A percentile compares a stretch with the other conserved stretches of the same genome.
phyloP scores from a whole-genome alignment of 176 grass and related monocot genomes.

The Dendrocalamus sinicus region DNA sequence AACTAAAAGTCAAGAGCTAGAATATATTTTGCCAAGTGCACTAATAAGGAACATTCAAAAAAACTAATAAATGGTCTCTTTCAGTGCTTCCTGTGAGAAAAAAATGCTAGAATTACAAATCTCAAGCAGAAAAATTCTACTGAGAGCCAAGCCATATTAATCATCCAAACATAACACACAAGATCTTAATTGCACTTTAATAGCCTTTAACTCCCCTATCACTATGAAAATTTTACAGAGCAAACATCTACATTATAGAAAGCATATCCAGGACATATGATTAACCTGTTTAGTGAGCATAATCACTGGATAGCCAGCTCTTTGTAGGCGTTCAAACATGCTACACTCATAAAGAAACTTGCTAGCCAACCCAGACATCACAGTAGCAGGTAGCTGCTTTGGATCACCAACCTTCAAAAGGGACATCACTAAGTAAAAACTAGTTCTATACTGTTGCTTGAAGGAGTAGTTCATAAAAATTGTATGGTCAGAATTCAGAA shows the following conservation, averaged over 20 bases:
- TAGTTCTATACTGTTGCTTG: conserved; percentile 28
- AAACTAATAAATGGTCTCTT: neutral
- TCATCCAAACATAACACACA: conserved; percentile 15
- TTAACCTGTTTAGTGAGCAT: conserved; percentile 95
- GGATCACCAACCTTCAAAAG: conserved; percentile 94
- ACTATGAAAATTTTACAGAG: conserved; percentile 7
- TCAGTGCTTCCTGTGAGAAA: conserved; percentile 3
- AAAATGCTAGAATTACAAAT: conserved; percentile 14
- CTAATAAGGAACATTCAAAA: neutral
- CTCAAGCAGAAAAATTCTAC: conserved; percentile 10
- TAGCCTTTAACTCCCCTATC: conserved; percentile 2
- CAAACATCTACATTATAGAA: neutral
- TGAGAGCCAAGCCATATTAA: conserved; percentile 10
- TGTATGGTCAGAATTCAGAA: conserved; percentile 1
- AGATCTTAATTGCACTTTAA: conserved; percentile 17
- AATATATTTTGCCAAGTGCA: conserved; percentile 7
- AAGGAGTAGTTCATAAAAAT: conserved; percentile 23
- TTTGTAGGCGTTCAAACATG: conserved; percentile 98
- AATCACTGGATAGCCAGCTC: conserved; percentile 90
- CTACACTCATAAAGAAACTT: conserved; percentile 97
- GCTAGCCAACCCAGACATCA: conserved; percentile 87
- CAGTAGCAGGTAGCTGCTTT: conserved; percentile 96
- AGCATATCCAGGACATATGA: conserved; percentile 12
- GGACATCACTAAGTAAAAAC: conserved; percentile 27
- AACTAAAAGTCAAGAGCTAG: neutral